Percentiles rank a stretch among this genome's conserved stretches.
These are phyloP conservation scores for Quercus parvula DNA, from an alignment of 306 rosid genomes.

Conservation along the genomic window DNA sequence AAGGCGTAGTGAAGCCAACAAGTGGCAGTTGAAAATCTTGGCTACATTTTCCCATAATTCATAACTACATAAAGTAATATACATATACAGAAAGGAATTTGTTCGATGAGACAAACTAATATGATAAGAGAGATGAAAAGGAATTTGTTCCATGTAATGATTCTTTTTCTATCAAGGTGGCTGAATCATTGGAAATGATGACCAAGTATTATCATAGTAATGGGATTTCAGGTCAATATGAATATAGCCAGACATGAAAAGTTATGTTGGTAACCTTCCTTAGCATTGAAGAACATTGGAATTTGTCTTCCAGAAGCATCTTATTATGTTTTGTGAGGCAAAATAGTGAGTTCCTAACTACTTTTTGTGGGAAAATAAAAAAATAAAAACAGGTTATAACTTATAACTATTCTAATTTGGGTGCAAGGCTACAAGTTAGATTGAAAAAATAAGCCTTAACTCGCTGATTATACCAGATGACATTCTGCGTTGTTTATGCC, in stretches of 20 bases:
- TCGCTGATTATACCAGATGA: neutral
- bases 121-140: neutral
- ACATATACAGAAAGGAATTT: neutral
- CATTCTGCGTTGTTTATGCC: neutral
- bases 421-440: neutral
- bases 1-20: neutral
- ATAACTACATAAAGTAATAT: neutral
- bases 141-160: neutral
- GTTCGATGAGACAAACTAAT: neutral
- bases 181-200: neutral
- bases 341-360: neutral
- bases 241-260: neutral
- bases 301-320: neutral
- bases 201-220: neutral
- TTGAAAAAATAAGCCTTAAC: neutral
- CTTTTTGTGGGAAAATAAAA: neutral
- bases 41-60: neutral
- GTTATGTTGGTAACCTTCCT: neutral
- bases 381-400: neutral
- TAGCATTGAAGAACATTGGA: neutral
- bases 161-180: neutral
- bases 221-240: neutral
- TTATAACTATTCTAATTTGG: neutral
- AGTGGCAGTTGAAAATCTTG: neutral
- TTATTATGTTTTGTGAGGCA: neutral